phyloP scores from a whole-genome alignment of 352 stramenopile species.

The Pythium utonaiense region DNA sequence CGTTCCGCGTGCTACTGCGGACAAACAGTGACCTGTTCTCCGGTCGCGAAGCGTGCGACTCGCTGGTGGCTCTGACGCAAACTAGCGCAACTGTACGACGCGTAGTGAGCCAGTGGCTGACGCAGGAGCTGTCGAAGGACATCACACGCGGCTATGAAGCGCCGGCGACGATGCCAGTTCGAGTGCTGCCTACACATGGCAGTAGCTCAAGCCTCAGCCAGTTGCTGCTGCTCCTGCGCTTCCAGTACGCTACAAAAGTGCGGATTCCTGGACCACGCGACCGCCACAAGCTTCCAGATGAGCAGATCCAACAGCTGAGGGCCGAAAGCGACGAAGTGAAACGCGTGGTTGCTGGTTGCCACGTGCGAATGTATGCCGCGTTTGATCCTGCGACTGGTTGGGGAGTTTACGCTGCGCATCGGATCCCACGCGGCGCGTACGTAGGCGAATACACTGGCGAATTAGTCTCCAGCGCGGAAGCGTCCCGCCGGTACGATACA shows the following conservation, averaged over 20 bases:
- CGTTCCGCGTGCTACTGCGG: constrained; percentile 10
- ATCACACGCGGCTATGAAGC: constrained; percentile 19
- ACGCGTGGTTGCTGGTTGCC: constrained; percentile 26
- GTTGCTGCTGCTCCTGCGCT: constrained; percentile 20
- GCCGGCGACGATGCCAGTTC: not conserved
- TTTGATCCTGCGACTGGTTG: constrained; percentile 39
- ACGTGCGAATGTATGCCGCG: constrained; percentile 30
- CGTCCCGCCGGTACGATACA: constrained; percentile 33
- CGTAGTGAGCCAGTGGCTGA: constrained; percentile 4
- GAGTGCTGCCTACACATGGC: not conserved
- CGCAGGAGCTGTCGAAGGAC: not conserved
- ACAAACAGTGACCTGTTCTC: constrained; percentile 14
- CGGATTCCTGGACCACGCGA: constrained; percentile 21
- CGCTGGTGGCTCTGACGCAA: not conserved
- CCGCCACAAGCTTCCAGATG: constrained; percentile 25
- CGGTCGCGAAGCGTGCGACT: not conserved
- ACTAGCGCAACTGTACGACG: not conserved
- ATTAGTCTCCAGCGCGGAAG: constrained; percentile 45
- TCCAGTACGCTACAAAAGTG: constrained; percentile 32
- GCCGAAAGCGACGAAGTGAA: constrained; percentile 17
- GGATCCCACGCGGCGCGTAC: constrained; percentile 32
- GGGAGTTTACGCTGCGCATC: constrained; percentile 33
- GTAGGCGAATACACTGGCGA: constrained; percentile 64
- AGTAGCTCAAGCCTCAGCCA: not conserved
- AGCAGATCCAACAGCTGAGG: constrained; percentile 19